Conservation (phyloP, 352 stramenopile species). For the Saprolegnia diclina region DNA sequence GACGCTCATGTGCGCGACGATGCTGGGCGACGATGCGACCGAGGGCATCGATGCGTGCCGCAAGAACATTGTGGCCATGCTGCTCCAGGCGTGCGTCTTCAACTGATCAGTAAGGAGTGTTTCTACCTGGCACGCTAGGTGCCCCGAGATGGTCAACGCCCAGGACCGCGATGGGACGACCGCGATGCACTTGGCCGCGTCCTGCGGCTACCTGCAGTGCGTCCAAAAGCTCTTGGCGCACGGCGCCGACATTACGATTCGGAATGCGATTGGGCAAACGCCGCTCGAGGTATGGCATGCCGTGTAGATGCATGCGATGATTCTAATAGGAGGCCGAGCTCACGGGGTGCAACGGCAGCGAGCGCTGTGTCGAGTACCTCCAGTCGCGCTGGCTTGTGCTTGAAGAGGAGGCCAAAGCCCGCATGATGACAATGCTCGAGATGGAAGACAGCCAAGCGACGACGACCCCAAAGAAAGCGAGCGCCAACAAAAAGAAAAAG, state of each 20-base stretch:
- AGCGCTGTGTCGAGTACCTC: constrained; percentile 52
- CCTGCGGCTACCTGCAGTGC: constrained; percentile 65
- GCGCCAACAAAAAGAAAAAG: constrained; percentile 44
- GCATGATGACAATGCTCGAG: constrained; percentile 81
- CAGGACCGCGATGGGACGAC: constrained; percentile 78
- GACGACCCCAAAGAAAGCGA: neutral
- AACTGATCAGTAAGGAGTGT: neutral
- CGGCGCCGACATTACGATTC: constrained; percentile 67
- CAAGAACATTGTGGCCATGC: constrained; percentile 50
- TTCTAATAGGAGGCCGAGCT: constrained; percentile 58
- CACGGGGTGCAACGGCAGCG: constrained; percentile 52
- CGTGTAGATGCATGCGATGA: no score
- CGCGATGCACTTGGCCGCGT: constrained; percentile 72
- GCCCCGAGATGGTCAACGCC: constrained; percentile 64
- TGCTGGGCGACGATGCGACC: constrained; percentile 69
- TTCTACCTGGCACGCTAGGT: constrained; percentile 28
- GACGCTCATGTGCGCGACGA: constrained; percentile 65
- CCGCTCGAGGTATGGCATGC: constrained; percentile 51
- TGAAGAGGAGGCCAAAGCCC: constrained; percentile 66
- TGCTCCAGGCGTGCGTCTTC: constrained; percentile 43
- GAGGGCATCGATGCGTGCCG: constrained; percentile 37
- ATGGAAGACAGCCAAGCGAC: constrained; percentile 50
- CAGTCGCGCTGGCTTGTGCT: constrained; percentile 57
- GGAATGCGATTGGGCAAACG: constrained; percentile 74
- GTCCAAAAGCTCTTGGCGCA: constrained; percentile 56